These are phyloP conservation scores for Suillus spraguei DNA, from an alignment of 768 basidiomycete species.

Conservation along the genomic window DNA sequence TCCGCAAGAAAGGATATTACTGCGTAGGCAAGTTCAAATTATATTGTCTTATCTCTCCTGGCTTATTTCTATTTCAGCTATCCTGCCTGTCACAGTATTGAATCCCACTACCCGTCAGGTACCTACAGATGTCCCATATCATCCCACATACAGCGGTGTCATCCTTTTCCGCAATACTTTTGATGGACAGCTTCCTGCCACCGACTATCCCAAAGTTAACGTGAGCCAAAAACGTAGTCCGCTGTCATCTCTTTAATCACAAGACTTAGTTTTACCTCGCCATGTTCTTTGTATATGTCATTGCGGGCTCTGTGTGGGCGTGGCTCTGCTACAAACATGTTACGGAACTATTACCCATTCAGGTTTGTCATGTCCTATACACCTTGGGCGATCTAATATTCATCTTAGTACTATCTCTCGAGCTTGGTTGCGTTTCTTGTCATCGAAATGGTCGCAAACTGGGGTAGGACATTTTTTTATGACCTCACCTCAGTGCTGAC, in stretches of 20 bases:
- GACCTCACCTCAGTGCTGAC: slow-evolving; percentile 14
- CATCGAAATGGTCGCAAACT: slow-evolving; percentile 93
- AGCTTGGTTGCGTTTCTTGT: slow-evolving; percentile 83
- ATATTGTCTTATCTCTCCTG: not conserved
- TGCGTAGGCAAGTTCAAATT: slow-evolving; percentile 79
- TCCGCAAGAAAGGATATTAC: slow-evolving; percentile 91
- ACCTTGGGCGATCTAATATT: slow-evolving; percentile 9
- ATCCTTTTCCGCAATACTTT: slow-evolving; percentile 90
- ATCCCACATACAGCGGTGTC: slow-evolving; percentile 76
- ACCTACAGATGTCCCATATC: slow-evolving; percentile 56
- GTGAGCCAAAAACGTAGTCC: slow-evolving; percentile 46
- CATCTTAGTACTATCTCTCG: slow-evolving; percentile 82
- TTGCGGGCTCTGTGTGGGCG: slow-evolving; percentile 75
- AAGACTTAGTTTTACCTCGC: slow-evolving; percentile 76
- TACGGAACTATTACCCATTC: slow-evolving; percentile 85
- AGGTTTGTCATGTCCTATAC: slow-evolving; percentile 47
- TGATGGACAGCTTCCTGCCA: slow-evolving; percentile 84
- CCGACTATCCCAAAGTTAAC: slow-evolving; percentile 96
- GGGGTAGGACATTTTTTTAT: slow-evolving; percentile 51
- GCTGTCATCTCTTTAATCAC: slow-evolving; percentile 4
- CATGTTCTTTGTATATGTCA: slow-evolving; percentile 80
- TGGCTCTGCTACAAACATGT: slow-evolving; percentile 81
- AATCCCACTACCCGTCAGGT: slow-evolving; percentile 39
- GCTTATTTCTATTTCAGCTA: slow-evolving; percentile 47
- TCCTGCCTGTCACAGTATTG: slow-evolving; percentile 87